Conservation (phyloP, 2,329 filamentous ascomycete species). For the Xylaria sp. region DNA sequence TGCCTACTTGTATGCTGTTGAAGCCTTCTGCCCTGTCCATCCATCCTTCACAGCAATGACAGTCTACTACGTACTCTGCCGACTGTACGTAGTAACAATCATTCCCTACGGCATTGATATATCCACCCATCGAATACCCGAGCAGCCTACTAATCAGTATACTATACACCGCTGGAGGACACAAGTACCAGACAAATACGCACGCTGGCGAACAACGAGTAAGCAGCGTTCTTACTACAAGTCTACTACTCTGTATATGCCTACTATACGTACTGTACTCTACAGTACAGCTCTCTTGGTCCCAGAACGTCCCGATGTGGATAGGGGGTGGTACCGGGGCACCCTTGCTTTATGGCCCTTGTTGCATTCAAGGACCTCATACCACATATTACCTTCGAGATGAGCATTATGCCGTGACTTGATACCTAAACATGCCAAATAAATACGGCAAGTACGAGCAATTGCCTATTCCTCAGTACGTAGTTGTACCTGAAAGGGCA, state of each 20-base stretch:
- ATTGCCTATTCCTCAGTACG: not conserved
- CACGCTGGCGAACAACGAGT: conserved; percentile 25
- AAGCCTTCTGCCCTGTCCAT: too few relatives aligned
- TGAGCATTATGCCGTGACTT: conserved; percentile 33
- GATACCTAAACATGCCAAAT: conserved; percentile 14
- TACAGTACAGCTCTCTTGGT: conserved; percentile 11
- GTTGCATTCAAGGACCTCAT: conserved; percentile 35
- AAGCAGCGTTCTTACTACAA: conserved; percentile 39
- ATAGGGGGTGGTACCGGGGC: conserved; percentile 31
- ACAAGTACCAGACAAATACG: conserved; percentile 16
- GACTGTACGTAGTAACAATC: not conserved
- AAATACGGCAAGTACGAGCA: conserved; percentile 12
- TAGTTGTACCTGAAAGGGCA: not conserved
- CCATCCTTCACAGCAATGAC: not conserved
- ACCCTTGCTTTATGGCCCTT: conserved; percentile 35
- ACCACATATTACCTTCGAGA: conserved; percentile 32
- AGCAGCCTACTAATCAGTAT: not conserved
- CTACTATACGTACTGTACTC: not conserved
- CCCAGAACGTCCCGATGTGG: conserved; percentile 33
- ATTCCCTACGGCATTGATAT: not conserved
- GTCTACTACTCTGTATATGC: conserved; percentile 18
- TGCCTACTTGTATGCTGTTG: too few relatives aligned
- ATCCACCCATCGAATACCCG: not conserved
- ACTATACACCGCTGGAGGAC: conserved; percentile 1
- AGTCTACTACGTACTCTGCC: not conserved